Conservation (phyloP, 1,284 basidiomycete genomes). For the Cutaneotrichosporon mucoides region DNA sequence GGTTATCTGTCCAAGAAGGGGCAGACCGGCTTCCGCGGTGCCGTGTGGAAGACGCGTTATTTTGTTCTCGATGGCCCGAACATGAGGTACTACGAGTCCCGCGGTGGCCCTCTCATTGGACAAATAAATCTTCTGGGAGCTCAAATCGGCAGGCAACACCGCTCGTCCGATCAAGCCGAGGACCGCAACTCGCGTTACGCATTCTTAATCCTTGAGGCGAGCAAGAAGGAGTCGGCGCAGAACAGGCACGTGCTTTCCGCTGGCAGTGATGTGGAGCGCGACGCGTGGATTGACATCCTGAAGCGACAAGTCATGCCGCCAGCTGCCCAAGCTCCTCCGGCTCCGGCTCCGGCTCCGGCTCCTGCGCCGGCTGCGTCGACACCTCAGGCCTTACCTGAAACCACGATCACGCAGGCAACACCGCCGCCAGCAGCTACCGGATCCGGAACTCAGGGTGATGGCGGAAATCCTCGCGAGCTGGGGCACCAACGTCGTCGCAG, state of each 20-base stretch:
- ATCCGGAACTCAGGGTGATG: background rate
- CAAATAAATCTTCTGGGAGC: slow-evolving; percentile 81
- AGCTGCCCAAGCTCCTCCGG: slow-evolving; percentile 10
- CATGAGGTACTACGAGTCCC: slow-evolving; percentile 92
- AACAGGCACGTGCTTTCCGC: slow-evolving; percentile 91
- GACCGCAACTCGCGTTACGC: slow-evolving; percentile 95
- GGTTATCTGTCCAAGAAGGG: slow-evolving; percentile 95
- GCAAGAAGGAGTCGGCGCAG: slow-evolving; percentile 57
- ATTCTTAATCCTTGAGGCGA: slow-evolving; percentile 89
- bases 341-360: slow-evolving; percentile 25
- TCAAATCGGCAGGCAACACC: slow-evolving; percentile 73
- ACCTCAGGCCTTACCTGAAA: slow-evolving; percentile 19
- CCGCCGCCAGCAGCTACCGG: background rate
- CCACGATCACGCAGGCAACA: background rate
- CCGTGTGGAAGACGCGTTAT: slow-evolving; percentile 81
- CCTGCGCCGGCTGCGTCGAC: slow-evolving; percentile 24
- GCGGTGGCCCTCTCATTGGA: slow-evolving; percentile 83
- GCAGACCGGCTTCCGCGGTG: slow-evolving; percentile 78
- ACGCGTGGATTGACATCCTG: slow-evolving; percentile 90
- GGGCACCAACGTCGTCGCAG: slow-evolving; percentile 27
- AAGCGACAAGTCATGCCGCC: slow-evolving; percentile 59
- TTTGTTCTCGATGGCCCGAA: slow-evolving; percentile 84
- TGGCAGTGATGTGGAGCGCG: slow-evolving; percentile 86
- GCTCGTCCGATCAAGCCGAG: slow-evolving; percentile 56
- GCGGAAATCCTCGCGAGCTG: too few relatives aligned